These are phyloP conservation scores for Kodamaea fungicola DNA, from an alignment of 1,139 yeast species.

Conservation along the genomic window DNA sequence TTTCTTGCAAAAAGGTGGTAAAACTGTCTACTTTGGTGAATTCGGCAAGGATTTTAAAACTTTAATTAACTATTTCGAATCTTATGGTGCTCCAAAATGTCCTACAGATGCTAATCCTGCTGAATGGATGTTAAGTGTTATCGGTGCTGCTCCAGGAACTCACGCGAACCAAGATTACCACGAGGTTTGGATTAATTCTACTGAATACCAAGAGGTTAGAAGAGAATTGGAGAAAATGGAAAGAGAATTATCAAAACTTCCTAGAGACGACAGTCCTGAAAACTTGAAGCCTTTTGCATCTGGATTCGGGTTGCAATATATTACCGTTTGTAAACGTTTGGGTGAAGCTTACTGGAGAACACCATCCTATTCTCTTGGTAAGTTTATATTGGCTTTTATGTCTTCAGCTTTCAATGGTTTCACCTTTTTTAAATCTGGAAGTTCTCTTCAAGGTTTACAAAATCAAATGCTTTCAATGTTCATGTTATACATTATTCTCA, in stretches of 20 bases:
- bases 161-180: constrained; percentile 61
- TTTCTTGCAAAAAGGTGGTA: constrained; percentile 71
- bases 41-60: constrained; percentile 62
- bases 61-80: constrained; percentile 66
- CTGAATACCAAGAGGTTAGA: constrained; percentile 46
- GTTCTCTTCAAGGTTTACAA: constrained; percentile 56
- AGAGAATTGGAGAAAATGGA: constrained; percentile 44
- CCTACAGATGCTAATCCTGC: constrained; percentile 74
- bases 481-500: constrained; percentile 50
- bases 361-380: constrained; percentile 67
- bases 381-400: constrained; percentile 49
- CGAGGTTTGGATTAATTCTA: constrained; percentile 62
- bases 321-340: constrained; percentile 51
- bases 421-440: constrained; percentile 65
- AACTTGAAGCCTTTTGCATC: constrained; percentile 42
- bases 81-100: constrained; percentile 56
- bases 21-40: constrained; percentile 78
- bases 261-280: constrained; percentile 31
- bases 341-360: constrained; percentile 72
- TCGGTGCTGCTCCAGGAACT: constrained; percentile 81
- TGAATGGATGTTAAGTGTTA: constrained; percentile 78
- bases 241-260: constrained; percentile 36
- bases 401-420: constrained; percentile 69
- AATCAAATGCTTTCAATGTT: constrained; percentile 57
- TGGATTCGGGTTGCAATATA: constrained; percentile 44